Percentiles rank a stretch among this genome's conserved stretches.
These are phyloP conservation scores for Epichloe uncinata DNA, from an alignment of 2,329 filamentous ascomycete genomes.

Conservation along the genomic window DNA sequence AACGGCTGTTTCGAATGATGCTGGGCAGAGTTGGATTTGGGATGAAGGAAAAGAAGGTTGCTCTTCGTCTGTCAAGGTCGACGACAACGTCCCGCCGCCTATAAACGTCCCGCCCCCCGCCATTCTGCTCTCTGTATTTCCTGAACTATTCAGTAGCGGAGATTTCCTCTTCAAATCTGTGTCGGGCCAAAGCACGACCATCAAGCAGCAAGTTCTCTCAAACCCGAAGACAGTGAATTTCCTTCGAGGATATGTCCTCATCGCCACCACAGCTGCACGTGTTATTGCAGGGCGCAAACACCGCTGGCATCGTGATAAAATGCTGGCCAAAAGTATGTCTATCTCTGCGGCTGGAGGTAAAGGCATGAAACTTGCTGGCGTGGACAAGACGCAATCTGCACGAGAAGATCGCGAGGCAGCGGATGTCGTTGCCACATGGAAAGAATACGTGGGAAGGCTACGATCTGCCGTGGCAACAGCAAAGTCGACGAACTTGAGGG, in stretches of 20 bases:
- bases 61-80: slow-evolving; percentile 9
- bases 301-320: slow-evolving; percentile 82
- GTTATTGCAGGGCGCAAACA: slow-evolving; percentile 74
- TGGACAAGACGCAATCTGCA: slow-evolving; percentile 70
- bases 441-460: slow-evolving; percentile 59
- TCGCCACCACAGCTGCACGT: slow-evolving; percentile 58
- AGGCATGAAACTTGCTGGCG: slow-evolving; percentile 80
- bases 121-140: slow-evolving; percentile 65
- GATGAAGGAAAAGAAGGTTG: slow-evolving; percentile 25
- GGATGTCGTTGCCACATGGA: slow-evolving; percentile 66
- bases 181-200: slow-evolving; percentile 39
- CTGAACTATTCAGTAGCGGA: slow-evolving; percentile 53
- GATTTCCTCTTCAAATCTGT: slow-evolving; percentile 54
- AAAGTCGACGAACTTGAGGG: slow-evolving; percentile 40
- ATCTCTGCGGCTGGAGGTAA: slow-evolving; percentile 66
- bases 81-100: slow-evolving; percentile 43
- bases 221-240: slow-evolving; percentile 50
- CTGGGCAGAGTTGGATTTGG: slow-evolving; percentile 34
- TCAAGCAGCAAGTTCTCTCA: slow-evolving; percentile 50
- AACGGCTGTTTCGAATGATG: slow-evolving; percentile 13
- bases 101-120: slow-evolving; percentile 84
- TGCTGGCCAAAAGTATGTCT: slow-evolving; percentile 75
- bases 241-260: slow-evolving; percentile 47
- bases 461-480: slow-evolving; percentile 57
- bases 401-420: slow-evolving; percentile 77